phyloP scores from a whole-genome alignment of 2,329 filamentous ascomycete species.

The Penicillium sp. region DNA sequence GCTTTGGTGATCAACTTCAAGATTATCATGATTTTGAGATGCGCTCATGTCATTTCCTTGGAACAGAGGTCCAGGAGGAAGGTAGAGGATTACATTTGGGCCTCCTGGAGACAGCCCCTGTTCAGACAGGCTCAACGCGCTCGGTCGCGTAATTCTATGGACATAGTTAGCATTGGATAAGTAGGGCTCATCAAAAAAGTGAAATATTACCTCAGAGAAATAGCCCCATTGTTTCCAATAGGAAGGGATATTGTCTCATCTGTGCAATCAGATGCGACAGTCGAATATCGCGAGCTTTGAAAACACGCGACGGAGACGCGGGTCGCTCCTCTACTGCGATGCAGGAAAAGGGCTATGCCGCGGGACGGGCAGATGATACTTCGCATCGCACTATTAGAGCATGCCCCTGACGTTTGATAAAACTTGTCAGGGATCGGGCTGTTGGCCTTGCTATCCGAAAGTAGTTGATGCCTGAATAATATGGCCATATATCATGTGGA shows the following conservation, averaged over 20 bases:
- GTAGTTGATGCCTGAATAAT: not conserved
- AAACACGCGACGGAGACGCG: not conserved
- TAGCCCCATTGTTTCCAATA: slow-evolving; percentile 30
- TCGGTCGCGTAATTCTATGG: slow-evolving; percentile 24
- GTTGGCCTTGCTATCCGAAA: not conserved
- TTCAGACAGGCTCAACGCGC: not conserved
- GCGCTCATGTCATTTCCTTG: not conserved
- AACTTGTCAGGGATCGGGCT: not conserved
- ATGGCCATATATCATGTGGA: not conserved
- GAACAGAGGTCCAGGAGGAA: slow-evolving; percentile 39
- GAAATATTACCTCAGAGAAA: slow-evolving; percentile 26
- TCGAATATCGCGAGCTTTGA: slow-evolving; percentile 7
- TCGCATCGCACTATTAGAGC: slow-evolving; percentile 27
- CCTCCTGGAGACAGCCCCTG: not conserved
- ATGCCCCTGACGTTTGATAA: not conserved
- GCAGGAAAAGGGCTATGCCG: not conserved
- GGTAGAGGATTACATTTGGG: slow-evolving; percentile 36
- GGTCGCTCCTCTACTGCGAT: not conserved
- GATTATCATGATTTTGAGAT: not conserved
- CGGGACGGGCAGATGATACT: slow-evolving; percentile 7
- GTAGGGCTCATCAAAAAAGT: not conserved
- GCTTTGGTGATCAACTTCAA: not conserved
- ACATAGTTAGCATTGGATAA: not conserved
- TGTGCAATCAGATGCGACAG: slow-evolving; percentile 6
- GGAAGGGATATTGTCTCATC: slow-evolving; percentile 27